Evolutionary conservation across 2,329 filamentous ascomycete species (phyloP).

Genomic region (Pseudogymnoascus sp.): DNA sequence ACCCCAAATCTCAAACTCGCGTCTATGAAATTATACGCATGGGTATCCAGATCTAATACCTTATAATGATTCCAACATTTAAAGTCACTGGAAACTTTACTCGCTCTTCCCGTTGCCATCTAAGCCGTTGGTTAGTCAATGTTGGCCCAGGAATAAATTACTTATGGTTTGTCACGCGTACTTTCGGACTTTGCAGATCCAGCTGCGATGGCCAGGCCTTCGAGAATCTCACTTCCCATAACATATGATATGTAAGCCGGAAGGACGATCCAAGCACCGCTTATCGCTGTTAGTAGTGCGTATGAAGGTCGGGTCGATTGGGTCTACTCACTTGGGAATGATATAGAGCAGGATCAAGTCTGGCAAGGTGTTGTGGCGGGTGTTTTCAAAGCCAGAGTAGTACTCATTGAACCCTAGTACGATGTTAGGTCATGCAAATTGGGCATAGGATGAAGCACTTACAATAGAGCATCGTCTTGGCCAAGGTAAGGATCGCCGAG

Average conservation of each 20-base stretch:
- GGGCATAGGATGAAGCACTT: conserved; percentile 24
- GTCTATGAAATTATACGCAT: background rate
- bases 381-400: conserved; percentile 50
- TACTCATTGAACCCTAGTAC: conserved; percentile 49
- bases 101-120: background rate
- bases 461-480: conserved; percentile 63
- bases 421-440: conserved; percentile 7
- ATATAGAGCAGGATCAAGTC: conserved; percentile 52
- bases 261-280: conserved; percentile 56
- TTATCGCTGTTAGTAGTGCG: conserved; percentile 27
- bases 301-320: background rate
- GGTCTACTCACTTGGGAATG: conserved; percentile 52
- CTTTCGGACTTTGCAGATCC: conserved; percentile 10
- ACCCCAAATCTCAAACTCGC: background rate
- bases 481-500: conserved; percentile 53
- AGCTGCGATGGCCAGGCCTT: conserved; percentile 43
- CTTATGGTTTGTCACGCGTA: background rate
- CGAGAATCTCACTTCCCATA: conserved; percentile 52
- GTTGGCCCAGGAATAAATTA: background rate
- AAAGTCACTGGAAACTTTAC: background rate
- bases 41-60: background rate
- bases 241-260: conserved; percentile 54
- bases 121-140: background rate
- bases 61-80: background rate
- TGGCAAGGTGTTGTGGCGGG: conserved; percentile 50